Evolutionary conservation across 768 basidiomycete genomes (phyloP), one percentile per base, ranked within the genome.

Genomic region (Calvatia gigantea): DNA sequence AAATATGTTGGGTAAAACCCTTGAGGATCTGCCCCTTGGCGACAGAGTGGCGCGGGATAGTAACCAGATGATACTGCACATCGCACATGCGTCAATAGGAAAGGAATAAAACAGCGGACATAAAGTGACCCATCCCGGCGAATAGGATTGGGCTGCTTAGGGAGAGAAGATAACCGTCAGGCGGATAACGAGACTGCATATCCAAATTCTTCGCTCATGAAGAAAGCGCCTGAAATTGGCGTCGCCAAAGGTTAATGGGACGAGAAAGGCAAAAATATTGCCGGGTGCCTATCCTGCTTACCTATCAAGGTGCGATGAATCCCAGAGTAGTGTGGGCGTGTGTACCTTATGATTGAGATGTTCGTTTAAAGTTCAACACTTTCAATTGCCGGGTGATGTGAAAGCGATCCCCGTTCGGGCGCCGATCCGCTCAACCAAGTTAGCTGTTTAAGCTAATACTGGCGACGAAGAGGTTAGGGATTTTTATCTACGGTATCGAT

Each of bases 371-470:
- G 54, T 43, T 55, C 45, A 29, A 23, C 69, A n/a, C n/a, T n/a
- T n/a, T n/a, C n/a, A n/a, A n/a, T 43, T 51, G 80, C 80, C 76
- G 60, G 76, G 75, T 33, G 72, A 69, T 3, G 74, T 73, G 60
- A 78, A 83, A 56, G 73, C 73, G 28, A 84, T 69, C 4, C 81
- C 80, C 65, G 84, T 69, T 15, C 81, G 70, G 23, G 75, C 75
- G 41, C 84, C 84, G 19, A 85, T 75, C 61, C 85, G 81, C 1
- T 74, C 68, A 32, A 78, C 67, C 21, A 75, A 71, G 12, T 64
- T 65, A 0, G 82, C 75, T 6, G 81, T 69, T 6, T 71, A 67
- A 2, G 72, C 52, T 54, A 28, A 32, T n/a, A 17, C 3, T 6
- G 12, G 6, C 28, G 14, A 23, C 33, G 21, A 7, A 28, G 32